A percentile compares a stretch with the other conserved stretches of the same genome.
Conservation (phyloP, 2,329 filamentous ascomycete species). For the Aureobasidium subglaciale region DNA sequence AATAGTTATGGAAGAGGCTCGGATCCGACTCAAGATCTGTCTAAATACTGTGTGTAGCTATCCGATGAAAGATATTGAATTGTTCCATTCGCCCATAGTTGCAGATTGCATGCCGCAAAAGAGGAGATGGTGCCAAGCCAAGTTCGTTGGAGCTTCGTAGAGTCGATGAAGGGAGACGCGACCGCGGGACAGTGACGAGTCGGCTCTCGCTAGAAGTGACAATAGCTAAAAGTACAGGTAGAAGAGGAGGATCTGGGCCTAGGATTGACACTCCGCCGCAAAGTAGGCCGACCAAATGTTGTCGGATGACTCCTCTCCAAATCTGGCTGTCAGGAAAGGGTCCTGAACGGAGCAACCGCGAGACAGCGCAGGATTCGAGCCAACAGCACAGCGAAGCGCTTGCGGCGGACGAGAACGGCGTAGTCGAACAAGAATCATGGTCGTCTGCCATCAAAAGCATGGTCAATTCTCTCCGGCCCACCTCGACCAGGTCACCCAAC, state of each 20-base stretch:
- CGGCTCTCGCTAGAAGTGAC: background rate
- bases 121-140: background rate
- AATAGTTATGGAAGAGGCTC: too few relatives aligned
- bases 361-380: slow-evolving; percentile 1
- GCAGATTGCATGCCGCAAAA: background rate
- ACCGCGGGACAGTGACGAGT: background rate
- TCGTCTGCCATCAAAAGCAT: slow-evolving; percentile 15
- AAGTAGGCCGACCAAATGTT: slow-evolving; percentile 8
- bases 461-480: slow-evolving; percentile 13
- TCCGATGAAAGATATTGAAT: too few relatives aligned
- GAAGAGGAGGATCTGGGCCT: background rate
- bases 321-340: slow-evolving; percentile 8
- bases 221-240: background rate
- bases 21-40: too few relatives aligned
- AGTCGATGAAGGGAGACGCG: slow-evolving; percentile 5
- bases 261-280: background rate
- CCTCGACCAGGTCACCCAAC: slow-evolving; percentile 9
- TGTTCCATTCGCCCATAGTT: background rate
- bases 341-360: slow-evolving; percentile 11
- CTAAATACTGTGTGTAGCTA: too few relatives aligned
- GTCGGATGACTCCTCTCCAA: slow-evolving; percentile 9
- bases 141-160: too few relatives aligned
- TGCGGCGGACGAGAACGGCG: background rate
- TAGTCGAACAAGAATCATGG: slow-evolving; percentile 14
- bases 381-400: slow-evolving; percentile 1